Percentiles rank a stretch among this genome's conserved stretches.
Evolutionary conservation across 2,329 filamentous ascomycete genomes (phyloP).

Genomic region (Microsporum audouinii): DNA sequence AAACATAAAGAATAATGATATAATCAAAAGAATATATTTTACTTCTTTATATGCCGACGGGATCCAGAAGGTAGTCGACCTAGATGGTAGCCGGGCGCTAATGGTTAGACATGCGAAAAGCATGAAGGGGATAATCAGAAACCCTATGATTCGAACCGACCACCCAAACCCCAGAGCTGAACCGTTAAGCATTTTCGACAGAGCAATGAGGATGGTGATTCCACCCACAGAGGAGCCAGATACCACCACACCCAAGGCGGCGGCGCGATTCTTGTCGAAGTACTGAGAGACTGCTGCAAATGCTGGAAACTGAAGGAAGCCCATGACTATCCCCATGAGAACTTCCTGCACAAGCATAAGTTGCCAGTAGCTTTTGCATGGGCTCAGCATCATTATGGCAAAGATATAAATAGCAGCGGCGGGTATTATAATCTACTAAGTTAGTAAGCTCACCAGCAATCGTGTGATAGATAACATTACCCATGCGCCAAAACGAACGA

Average conservation of each 20-base stretch:
- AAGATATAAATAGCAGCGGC: constrained; percentile 9
- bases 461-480: constrained; percentile 18
- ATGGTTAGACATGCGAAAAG: constrained; percentile 27
- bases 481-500: constrained; percentile 32
- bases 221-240: constrained; percentile 43
- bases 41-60: constrained; percentile 17
- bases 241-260: constrained; percentile 38
- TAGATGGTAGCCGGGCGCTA: constrained; percentile 14
- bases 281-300: constrained; percentile 38
- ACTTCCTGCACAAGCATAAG: constrained; percentile 37
- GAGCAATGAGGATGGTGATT: constrained; percentile 40
- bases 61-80: constrained; percentile 17
- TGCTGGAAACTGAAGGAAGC: constrained; percentile 34
- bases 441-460: constrained; percentile 16
- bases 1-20: constrained; percentile 18
- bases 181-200: constrained; percentile 32
- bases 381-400: constrained; percentile 29
- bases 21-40: constrained; percentile 16
- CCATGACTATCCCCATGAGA: constrained; percentile 30
- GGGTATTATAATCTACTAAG: constrained; percentile 8
- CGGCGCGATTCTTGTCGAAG: constrained; percentile 39
- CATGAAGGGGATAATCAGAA: constrained; percentile 38
- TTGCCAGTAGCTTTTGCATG: constrained; percentile 41
- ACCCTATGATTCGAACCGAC: constrained; percentile 43
- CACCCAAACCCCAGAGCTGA: constrained; percentile 40